Evolutionary conservation across 176 grass and related monocot genomes (phyloP).

Genomic region (Bolboschoenus planiculmis): DNA sequence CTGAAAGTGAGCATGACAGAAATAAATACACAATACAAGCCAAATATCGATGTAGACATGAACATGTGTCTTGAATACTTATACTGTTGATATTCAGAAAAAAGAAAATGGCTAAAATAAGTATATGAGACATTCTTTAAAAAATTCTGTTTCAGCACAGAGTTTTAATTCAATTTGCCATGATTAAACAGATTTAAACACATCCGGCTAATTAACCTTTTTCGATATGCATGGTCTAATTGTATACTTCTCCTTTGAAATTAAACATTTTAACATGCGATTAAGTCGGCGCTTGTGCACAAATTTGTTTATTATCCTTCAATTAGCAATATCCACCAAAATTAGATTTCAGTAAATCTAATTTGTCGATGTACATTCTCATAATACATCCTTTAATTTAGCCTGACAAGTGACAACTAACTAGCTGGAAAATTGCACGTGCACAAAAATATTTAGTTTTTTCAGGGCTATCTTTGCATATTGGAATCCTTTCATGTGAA

Average conservation of each 20-base stretch:
- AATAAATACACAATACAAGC: slow-evolving; percentile 5
- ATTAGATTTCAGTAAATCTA: neutral
- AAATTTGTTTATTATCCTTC: neutral
- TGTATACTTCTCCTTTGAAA: neutral
- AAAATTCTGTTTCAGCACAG: neutral
- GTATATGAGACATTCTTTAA: neutral
- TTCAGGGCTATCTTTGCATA: neutral
- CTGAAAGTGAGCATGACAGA: slow-evolving; percentile 2
- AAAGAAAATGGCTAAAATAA: neutral
- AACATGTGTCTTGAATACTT: slow-evolving; percentile 11
- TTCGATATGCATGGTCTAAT: neutral
- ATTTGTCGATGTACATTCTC: neutral
- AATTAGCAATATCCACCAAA: neutral
- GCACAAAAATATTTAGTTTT: neutral
- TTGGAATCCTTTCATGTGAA: neutral
- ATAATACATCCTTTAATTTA: neutral
- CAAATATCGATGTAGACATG: slow-evolving; percentile 2
- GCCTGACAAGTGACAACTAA: neutral
- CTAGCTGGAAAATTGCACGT: neutral
- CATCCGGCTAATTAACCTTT: neutral
- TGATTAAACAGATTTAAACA: neutral
- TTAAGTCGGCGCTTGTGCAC: neutral
- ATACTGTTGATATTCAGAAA: neutral
- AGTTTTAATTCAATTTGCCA: neutral
- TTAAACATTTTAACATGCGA: neutral